Evolutionary conservation across 495 filamentous ascomycete species (phyloP).

Genomic region (Podospora pseudopauciseta): DNA sequence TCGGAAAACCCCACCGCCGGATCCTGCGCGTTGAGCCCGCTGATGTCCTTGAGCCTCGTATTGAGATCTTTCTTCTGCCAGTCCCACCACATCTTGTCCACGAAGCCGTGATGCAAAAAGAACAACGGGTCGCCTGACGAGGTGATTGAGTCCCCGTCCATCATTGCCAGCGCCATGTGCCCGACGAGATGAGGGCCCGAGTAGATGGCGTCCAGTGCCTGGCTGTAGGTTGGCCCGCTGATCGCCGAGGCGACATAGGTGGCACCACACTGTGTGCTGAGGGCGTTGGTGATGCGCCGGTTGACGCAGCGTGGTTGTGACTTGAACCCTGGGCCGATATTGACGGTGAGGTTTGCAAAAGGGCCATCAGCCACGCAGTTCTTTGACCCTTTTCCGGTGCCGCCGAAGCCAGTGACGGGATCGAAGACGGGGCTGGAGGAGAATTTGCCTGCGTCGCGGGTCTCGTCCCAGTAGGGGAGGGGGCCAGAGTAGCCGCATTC

Average conservation of each 20-base stretch:
- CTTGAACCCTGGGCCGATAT: constrained; percentile 32
- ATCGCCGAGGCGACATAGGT: constrained; percentile 11
- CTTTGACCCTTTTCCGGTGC: constrained; percentile 32
- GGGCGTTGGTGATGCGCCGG: constrained; percentile 27
- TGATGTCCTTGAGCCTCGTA: constrained; percentile 20
- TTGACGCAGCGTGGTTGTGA: constrained; percentile 38
- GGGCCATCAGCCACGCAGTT: constrained; percentile 44
- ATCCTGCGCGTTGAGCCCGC: constrained; percentile 13
- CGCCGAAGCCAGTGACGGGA: constrained; percentile 40
- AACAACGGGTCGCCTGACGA: constrained; percentile 48
- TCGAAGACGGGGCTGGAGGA: constrained; percentile 34
- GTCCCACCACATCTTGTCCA: constrained; percentile 49
- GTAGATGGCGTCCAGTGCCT: constrained; percentile 19
- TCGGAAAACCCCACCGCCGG: constrained; percentile 20
- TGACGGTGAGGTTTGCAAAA: constrained; percentile 35
- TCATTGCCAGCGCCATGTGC: constrained; percentile 22
- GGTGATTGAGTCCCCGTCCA: constrained; percentile 22
- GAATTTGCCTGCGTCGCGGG: constrained; percentile 41
- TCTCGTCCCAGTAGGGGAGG: constrained; percentile 51
- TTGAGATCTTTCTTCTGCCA: constrained; percentile 43
- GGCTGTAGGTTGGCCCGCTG: constrained; percentile 7
- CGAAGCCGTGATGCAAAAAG: constrained; percentile 47
- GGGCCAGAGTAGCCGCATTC: constrained; percentile 45
- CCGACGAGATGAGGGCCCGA: constrained; percentile 19
- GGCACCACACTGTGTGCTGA: constrained; percentile 12